Evolutionary conservation across 805 yeast genomes (phyloP), one percentile per base, ranked within the genome.

Genomic region (Candida corydali): DNA sequence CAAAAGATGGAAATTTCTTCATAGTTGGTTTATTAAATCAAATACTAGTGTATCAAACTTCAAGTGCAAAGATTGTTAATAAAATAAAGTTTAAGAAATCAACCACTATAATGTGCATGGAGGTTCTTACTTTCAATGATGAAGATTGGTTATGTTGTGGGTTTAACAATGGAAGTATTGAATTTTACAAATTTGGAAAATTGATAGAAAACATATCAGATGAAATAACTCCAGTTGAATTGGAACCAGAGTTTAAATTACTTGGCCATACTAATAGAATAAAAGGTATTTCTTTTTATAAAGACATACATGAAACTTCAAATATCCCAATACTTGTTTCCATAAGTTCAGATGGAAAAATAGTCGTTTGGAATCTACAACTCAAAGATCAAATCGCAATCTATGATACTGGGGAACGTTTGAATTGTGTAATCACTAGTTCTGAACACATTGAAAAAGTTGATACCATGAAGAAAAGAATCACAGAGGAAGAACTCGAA

Each of bases 281-380:
- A 29, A 91, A 91, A 61, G 95, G 81, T 45, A 70, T 93, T 47
- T 64, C 78, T 14, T 66, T 79, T 32, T 73, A 70, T 49, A 47
- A 51, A 17, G 61, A 66, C 25, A 66, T 70, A 10, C 34, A 34
- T 3, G 69, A 64, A 14, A 56, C 69, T 18, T 38, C 43, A 29
- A 50, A 46, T 17, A 45, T 53, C 16, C 68, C 69, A 4, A 83
- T 73, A 52, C 59, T 93, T 51, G 73, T 86, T 0, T 82, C 95
- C 2, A 86, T 88, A 9, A 86, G 96, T 0, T 86, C 97, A 0
- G 98, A 91, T 59, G 98, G 98, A 17, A 84, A 77, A 51, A 82
- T 91, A 36, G 95, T 93, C 6, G 84, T 91, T 3, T 91, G 97
- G 96, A 83, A 89, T 54, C 45, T 68, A 14, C 29, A 47, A 2